Base-by-base conservation (phyloP, 192 early-diverging fungal species). In the Jimgerdemannia lactiflua region DNA sequence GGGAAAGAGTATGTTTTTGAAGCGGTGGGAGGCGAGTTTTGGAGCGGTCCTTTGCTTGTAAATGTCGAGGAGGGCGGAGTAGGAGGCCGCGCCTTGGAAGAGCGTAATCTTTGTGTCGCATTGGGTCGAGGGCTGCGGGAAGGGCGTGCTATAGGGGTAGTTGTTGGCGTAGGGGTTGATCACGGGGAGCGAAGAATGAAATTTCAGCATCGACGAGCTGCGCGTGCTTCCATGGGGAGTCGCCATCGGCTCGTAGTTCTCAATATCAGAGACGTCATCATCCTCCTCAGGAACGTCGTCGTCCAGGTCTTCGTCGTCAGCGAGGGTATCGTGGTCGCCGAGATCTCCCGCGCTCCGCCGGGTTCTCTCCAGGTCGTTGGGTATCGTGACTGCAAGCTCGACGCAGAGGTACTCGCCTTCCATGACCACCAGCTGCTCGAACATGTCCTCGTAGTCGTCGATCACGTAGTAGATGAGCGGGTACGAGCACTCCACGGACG, bases 41-140 rank as follows among this genome's bases (percentile, higher is more conserved):
- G 86, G 74, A 0, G 83, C 75, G n/a, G 86, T 86, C 76, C 93
- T 94, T 77, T 95, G 91, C 75, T 93, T 86, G 80, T 94, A 97
- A 64, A 94, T 92, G 67, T 95, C 94, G 59, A 94, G 75, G 6
- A 97, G 86, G n/a, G 90, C 90, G 43, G 89, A 84, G 74, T 89
- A 97, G 67, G 94, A 91, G 17, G 94, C 95, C 2, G 96, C 95
- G n/a, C 96, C 96, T 80, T 97, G 95, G 85, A 97, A 97, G 64
- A 97, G 85, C 72, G 85, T 94, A 59, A 90, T 92, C 86, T 88
- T 89, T 74, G 84, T 86, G 71, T 83, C 86, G 84, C 69, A 71
- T 39, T 66, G 75, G 17, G 41, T 67, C 18, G 17, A 29, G 43
- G 72, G 76, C 19, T 75, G 76, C 65, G 68, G 73, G 42, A 76